Evolutionary conservation across 345 rosid species (phyloP).

Genomic region (Mercurialis annua): DNA sequence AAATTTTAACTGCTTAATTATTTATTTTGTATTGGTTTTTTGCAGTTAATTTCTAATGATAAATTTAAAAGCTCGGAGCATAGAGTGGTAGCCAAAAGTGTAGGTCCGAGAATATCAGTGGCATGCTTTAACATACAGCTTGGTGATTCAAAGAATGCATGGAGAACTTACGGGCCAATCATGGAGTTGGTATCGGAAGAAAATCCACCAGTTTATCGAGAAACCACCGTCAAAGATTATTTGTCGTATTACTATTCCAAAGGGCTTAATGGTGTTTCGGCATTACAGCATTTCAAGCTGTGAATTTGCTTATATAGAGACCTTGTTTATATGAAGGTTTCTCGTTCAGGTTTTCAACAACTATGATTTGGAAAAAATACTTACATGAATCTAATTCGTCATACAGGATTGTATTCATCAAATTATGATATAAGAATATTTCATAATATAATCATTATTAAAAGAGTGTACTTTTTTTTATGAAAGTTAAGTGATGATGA

Average conservation of each 20-base stretch:
- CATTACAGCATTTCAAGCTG: slow-evolving; percentile 8
- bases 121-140: slow-evolving; percentile 8
- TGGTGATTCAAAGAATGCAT: background rate
- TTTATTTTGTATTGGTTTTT: background rate
- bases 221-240: slow-evolving; percentile 12
- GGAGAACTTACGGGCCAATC: slow-evolving; percentile 17
- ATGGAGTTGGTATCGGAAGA: slow-evolving; percentile 16
- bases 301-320: background rate
- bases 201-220: slow-evolving; percentile 7
- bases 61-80: slow-evolving; percentile 8
- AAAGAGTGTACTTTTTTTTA: no score
- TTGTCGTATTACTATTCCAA: background rate
- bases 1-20: background rate
- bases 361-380: no score
- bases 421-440: no score
- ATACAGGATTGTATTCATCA: no score
- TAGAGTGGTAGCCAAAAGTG: background rate
- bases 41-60: slow-evolving; percentile 14
- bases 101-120: slow-evolving; percentile 22
- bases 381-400: no score
- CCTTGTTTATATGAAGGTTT: no score
- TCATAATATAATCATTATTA: no score
- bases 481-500: no score
- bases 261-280: slow-evolving; percentile 3
- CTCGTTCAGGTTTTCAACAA: no score